Percentiles rank a stretch among this genome's conserved stretches.
Evolutionary conservation across 2,329 filamentous ascomycete genomes (phyloP).

Genomic region (Pestalotiopsis sp.): DNA sequence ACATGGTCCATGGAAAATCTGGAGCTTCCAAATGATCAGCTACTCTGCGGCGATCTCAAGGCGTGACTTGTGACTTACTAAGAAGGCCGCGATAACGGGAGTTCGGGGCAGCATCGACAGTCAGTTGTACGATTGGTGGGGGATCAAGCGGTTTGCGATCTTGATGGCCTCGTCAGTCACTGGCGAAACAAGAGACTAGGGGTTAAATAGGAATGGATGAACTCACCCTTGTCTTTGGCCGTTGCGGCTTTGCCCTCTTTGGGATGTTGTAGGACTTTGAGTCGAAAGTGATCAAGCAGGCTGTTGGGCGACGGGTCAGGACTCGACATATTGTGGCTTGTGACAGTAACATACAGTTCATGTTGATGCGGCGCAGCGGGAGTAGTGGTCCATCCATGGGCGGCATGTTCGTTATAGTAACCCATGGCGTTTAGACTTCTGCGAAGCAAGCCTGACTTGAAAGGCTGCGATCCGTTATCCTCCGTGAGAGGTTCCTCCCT

Average conservation of each 20-base stretch:
- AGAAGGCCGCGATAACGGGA: background rate
- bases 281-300: background rate
- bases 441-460: background rate
- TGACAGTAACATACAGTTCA: background rate
- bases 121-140: background rate
- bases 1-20: background rate
- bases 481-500: background rate
- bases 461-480: background rate
- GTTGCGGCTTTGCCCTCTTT: background rate
- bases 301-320: background rate
- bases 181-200: background rate
- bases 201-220: background rate
- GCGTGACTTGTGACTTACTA: background rate
- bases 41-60: background rate
- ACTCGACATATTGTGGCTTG: background rate
- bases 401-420: background rate
- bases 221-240: background rate
- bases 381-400: background rate
- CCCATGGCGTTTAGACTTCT: background rate
- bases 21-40: background rate
- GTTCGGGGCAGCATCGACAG: background rate
- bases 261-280: background rate
- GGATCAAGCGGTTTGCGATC: background rate
- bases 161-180: background rate
- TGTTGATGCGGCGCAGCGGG: background rate